These are phyloP conservation scores for Lathyrus sativus DNA, from an alignment of 306 rosid genomes.

Conservation along the genomic window DNA sequence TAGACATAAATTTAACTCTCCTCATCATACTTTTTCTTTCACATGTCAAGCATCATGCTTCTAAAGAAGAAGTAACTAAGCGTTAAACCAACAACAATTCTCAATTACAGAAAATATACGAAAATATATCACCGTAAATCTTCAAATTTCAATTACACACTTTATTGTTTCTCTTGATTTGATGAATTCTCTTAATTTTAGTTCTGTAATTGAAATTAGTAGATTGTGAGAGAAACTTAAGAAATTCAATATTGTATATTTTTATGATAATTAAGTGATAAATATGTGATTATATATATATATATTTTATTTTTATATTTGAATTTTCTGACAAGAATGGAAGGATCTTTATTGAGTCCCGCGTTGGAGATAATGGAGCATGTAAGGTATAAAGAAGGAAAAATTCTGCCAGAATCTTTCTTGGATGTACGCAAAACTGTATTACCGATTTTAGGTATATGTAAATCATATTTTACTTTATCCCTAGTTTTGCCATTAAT, in stretches of 20 bases:
- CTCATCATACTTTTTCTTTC: too few relatives aligned
- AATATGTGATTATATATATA: too few relatives aligned
- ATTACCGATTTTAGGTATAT: constrained; percentile 70
- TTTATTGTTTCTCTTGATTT: background rate
- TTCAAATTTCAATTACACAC: background rate
- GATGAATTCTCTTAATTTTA: background rate
- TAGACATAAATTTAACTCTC: too few relatives aligned
- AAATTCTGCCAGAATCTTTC: constrained; percentile 62
- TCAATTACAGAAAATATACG: too few relatives aligned
- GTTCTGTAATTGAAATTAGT: background rate
- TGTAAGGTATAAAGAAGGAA: constrained; percentile 59
- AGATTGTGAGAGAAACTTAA: background rate
- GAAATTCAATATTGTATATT: too few relatives aligned
- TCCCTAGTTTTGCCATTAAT: background rate
- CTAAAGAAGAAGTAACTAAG: too few relatives aligned
- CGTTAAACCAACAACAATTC: too few relatives aligned
- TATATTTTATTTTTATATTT: too few relatives aligned
- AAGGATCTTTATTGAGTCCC: constrained; percentile 50
- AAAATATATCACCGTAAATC: background rate
- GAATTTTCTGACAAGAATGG: constrained; percentile 49
- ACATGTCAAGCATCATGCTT: too few relatives aligned
- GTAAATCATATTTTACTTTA: too few relatives aligned
- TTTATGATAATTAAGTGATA: too few relatives aligned
- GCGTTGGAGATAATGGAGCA: constrained; percentile 60
- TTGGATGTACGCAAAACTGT: constrained; percentile 65